A percentile compares a stretch with the other conserved stretches of the same genome.
Evolutionary conservation across 305 asterid genomes (phyloP).

Genomic region (Solanum chacoense): DNA sequence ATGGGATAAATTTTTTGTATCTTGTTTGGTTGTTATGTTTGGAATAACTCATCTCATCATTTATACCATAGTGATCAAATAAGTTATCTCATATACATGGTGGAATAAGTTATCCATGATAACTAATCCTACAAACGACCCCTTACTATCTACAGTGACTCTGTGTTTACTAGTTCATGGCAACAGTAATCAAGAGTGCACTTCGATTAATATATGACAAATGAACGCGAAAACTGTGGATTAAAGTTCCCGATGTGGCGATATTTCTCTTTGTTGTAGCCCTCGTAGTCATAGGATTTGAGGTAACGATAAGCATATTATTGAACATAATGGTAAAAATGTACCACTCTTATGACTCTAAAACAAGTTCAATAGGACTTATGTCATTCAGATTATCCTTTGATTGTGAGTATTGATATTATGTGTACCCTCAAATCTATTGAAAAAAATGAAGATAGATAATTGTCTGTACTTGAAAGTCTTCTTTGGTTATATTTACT

Average conservation of each 20-base stretch:
- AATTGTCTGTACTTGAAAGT: neutral
- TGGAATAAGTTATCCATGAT: too few relatives aligned
- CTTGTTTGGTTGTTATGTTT: too few relatives aligned
- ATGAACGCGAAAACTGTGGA: neutral
- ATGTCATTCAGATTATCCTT: neutral
- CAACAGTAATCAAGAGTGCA: neutral
- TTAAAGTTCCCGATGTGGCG: neutral
- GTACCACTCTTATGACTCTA: neutral
- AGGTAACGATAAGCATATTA: neutral
- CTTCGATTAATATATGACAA: neutral
- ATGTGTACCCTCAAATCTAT: neutral
- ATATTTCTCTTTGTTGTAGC: neutral
- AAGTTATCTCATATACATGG: too few relatives aligned
- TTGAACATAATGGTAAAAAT: neutral
- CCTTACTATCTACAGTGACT: neutral
- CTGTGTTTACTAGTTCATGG: neutral
- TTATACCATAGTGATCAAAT: too few relatives aligned
- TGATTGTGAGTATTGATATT: neutral
- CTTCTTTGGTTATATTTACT: neutral
- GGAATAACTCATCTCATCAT: too few relatives aligned
- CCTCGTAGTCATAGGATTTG: neutral
- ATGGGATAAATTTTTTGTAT: too few relatives aligned
- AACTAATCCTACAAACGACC: too few relatives aligned
- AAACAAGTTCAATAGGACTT: neutral
- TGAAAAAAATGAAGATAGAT: neutral